Percentiles rank a stretch among this genome's conserved stretches.
These are phyloP conservation scores for Tieghemiomyces parasiticus DNA, from an alignment of 192 early-diverging fungal species.

Conservation along the genomic window DNA sequence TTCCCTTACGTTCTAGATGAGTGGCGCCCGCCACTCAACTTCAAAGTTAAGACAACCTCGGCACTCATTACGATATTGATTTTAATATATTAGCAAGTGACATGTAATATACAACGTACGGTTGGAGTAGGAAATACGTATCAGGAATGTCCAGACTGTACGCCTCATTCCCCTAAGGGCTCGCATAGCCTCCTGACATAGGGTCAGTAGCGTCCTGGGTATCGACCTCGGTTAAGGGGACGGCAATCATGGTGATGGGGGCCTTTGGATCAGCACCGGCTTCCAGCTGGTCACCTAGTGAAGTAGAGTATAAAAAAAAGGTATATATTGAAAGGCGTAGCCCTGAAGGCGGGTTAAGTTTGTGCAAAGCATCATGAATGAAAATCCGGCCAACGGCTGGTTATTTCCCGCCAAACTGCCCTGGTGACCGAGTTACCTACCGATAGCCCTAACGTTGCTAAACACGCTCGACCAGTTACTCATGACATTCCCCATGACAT, in stretches of 20 bases:
- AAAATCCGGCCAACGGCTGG: background rate
- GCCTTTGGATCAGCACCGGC: background rate
- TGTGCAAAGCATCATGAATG: background rate
- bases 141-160: too few relatives aligned
- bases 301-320: background rate
- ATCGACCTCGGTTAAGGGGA: too few relatives aligned
- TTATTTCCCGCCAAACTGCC: background rate
- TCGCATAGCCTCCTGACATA: too few relatives aligned
- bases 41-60: too few relatives aligned
- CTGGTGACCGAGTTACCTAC: background rate
- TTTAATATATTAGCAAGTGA: too few relatives aligned
- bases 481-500: slow-evolving; percentile 11
- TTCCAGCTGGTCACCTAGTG: background rate
- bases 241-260: background rate
- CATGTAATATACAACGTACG: too few relatives aligned
- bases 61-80: too few relatives aligned
- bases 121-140: too few relatives aligned
- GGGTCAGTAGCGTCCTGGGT: too few relatives aligned
- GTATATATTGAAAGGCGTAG: background rate
- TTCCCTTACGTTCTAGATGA: too few relatives aligned
- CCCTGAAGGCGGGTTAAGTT: background rate
- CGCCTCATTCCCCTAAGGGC: too few relatives aligned
- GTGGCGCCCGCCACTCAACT: too few relatives aligned
- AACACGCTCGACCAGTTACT: slow-evolving; percentile 11
- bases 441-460: slow-evolving; percentile 1